These are phyloP conservation scores for Fusarium drepaniforme DNA, from an alignment of 2,329 filamentous ascomycete genomes.

Conservation along the genomic window DNA sequence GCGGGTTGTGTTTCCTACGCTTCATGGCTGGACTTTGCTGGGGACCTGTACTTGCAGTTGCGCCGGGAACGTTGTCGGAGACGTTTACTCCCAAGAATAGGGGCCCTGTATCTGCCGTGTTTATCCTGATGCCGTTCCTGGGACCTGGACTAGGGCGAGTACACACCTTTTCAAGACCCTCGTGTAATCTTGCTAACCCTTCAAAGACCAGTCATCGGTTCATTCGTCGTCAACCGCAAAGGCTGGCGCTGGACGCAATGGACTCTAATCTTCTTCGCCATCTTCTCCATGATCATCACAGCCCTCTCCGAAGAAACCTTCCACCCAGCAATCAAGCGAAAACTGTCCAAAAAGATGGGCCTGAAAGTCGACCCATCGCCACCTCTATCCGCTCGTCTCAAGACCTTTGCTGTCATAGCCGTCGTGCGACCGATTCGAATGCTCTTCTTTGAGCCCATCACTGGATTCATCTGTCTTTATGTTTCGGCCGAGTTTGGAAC, in stretches of 20 bases:
- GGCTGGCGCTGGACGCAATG: slow-evolving; percentile 68
- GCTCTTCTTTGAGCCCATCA: slow-evolving; percentile 72
- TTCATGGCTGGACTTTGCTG: slow-evolving; percentile 68
- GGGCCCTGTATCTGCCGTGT: slow-evolving; percentile 58
- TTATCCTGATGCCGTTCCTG: slow-evolving; percentile 64
- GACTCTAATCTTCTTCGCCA: slow-evolving; percentile 61
- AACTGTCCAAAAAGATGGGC: slow-evolving; percentile 52
- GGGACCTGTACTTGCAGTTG: slow-evolving; percentile 62
- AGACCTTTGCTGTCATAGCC: slow-evolving; percentile 55
- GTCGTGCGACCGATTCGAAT: slow-evolving; percentile 67
- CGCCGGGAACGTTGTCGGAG: slow-evolving; percentile 63
- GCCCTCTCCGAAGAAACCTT: slow-evolving; percentile 67
- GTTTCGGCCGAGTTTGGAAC: slow-evolving; percentile 64
- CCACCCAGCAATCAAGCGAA: slow-evolving; percentile 61
- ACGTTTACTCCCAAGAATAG: slow-evolving; percentile 57
- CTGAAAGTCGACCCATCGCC: slow-evolving; percentile 40
- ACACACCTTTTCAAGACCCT: background rate
- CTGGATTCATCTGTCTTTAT: slow-evolving; percentile 66
- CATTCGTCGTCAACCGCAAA: slow-evolving; percentile 59
- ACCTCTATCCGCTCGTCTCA: slow-evolving; percentile 34
- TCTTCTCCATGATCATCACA: slow-evolving; percentile 50
- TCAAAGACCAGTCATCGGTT: slow-evolving; percentile 59
- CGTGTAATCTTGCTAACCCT: slow-evolving; percentile 18
- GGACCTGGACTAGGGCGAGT: slow-evolving; percentile 64
- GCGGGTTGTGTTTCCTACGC: slow-evolving; percentile 63